Evolutionary conservation across 139 green algal genomes (phyloP).

Genomic region (Astrephomene gubernaculifera): DNA sequence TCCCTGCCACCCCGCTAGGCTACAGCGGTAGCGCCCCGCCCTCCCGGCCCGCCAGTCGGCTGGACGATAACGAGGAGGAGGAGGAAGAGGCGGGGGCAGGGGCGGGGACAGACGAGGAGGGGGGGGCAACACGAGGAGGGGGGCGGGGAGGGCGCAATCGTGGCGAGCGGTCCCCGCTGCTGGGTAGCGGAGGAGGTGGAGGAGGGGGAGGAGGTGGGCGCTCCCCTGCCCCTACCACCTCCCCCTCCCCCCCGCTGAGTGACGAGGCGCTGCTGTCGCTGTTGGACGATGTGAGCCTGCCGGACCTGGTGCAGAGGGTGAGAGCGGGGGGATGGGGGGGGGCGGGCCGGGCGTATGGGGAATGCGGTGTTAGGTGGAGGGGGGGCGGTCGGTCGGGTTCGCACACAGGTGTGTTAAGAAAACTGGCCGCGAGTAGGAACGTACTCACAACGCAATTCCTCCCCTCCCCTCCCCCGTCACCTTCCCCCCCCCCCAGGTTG

Average conservation of each 20-base stretch:
- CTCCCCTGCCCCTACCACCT: background rate
- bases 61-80: too few relatives aligned
- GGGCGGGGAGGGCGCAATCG: too few relatives aligned
- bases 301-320: slow-evolving; percentile 59
- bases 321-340: background rate
- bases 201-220: background rate
- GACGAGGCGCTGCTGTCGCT: slow-evolving; percentile 66
- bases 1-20: too few relatives aligned
- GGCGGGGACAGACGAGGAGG: too few relatives aligned
- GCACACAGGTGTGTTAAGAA: too few relatives aligned
- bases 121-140: too few relatives aligned
- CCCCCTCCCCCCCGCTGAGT: background rate
- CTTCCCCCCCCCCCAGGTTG: slow-evolving; percentile 40
- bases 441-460: background rate
- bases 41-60: too few relatives aligned
- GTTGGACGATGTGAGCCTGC: slow-evolving; percentile 57
- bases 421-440: too few relatives aligned
- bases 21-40: too few relatives aligned
- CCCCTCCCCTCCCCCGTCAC: background rate
- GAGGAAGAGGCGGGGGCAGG: too few relatives aligned
- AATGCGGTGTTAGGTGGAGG: background rate
- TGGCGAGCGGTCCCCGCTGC: too few relatives aligned
- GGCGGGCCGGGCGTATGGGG: background rate
- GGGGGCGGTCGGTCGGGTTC: background rate
- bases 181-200: background rate